These are phyloP conservation scores for Lindgomyces ingoldianus DNA, from an alignment of 495 filamentous ascomycete species.

Conservation along the genomic window DNA sequence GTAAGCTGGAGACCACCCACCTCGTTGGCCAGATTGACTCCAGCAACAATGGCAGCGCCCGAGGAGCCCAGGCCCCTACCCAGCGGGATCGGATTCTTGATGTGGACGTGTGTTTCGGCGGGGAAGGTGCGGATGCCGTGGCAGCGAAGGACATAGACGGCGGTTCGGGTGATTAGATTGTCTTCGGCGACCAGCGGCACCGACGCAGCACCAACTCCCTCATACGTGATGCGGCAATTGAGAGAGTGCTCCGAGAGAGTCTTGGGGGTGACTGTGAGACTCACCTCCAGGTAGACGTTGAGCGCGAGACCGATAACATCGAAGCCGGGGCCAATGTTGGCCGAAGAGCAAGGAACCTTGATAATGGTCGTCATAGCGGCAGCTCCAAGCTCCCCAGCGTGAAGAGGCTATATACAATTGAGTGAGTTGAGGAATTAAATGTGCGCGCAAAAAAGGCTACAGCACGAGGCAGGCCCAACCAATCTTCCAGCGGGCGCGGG, in stretches of 20 bases:
- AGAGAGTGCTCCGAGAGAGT: slow-evolving; percentile 60
- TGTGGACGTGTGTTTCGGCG: slow-evolving; percentile 81
- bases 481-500: too few species aligned
- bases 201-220: slow-evolving; percentile 75
- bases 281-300: slow-evolving; percentile 84
- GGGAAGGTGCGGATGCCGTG: slow-evolving; percentile 82
- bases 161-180: slow-evolving; percentile 89
- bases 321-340: slow-evolving; percentile 95
- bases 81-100: slow-evolving; percentile 89
- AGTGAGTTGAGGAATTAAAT: not conserved
- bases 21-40: slow-evolving; percentile 87
- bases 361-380: slow-evolving; percentile 33
- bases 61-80: slow-evolving; percentile 89
- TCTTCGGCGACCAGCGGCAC: slow-evolving; percentile 75
- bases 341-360: slow-evolving; percentile 77
- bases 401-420: too few species aligned
- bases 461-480: not conserved
- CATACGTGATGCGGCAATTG: slow-evolving; percentile 88
- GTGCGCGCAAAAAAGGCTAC: not conserved
- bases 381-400: not conserved
- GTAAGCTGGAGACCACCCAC: slow-evolving; percentile 76
- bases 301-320: slow-evolving; percentile 95
- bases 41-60: slow-evolving; percentile 91
- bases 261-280: slow-evolving; percentile 63
- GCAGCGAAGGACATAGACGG: slow-evolving; percentile 89